These are phyloP conservation scores for Adansonia madagascariensis DNA, from an alignment of 441 rosid species.

Conservation along the genomic window DNA sequence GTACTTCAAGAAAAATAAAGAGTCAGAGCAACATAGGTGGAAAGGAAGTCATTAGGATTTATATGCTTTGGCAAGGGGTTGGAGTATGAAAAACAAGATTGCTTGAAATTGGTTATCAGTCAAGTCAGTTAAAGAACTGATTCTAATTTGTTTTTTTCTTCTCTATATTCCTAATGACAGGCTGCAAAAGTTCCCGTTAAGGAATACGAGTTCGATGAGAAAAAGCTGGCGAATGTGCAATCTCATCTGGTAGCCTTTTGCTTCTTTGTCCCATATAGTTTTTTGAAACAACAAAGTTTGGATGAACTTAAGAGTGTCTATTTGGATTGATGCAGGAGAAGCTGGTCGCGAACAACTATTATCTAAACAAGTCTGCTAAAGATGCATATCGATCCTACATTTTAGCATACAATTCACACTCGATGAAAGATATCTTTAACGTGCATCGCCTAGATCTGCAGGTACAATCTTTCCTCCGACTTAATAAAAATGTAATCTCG, in stretches of 20 bases:
- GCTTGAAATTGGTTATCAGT: slow-evolving; percentile 10
- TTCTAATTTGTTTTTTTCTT: slow-evolving; percentile 14
- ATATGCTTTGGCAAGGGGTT: not conserved
- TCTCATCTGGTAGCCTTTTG: slow-evolving; percentile 70
- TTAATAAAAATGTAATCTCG: not conserved
- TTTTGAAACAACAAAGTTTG: not conserved
- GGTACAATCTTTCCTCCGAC: slow-evolving; percentile 44
- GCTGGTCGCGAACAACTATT: slow-evolving; percentile 68
- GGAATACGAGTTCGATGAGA: slow-evolving; percentile 85
- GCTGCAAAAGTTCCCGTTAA: slow-evolving; percentile 94
- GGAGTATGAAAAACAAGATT: not conserved
- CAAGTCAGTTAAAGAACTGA: not conserved
- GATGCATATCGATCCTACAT: slow-evolving; percentile 93
- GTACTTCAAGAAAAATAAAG: too few relatives aligned
- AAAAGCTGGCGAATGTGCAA: slow-evolving; percentile 83
- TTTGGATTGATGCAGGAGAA: slow-evolving; percentile 67
- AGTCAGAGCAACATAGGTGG: too few relatives aligned
- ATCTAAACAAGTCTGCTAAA: slow-evolving; percentile 83
- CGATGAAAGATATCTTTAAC: slow-evolving; percentile 91
- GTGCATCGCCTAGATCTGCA: slow-evolving; percentile 92
- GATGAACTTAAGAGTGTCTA: slow-evolving; percentile 19
- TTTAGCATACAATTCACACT: slow-evolving; percentile 90
- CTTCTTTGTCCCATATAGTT: slow-evolving; percentile 14
- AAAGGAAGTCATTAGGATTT: not conserved
- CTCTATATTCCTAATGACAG: slow-evolving; percentile 40